Evolutionary conservation across 2,329 filamentous ascomycete genomes (phyloP).

Genomic region (Hypoxylon sp.): DNA sequence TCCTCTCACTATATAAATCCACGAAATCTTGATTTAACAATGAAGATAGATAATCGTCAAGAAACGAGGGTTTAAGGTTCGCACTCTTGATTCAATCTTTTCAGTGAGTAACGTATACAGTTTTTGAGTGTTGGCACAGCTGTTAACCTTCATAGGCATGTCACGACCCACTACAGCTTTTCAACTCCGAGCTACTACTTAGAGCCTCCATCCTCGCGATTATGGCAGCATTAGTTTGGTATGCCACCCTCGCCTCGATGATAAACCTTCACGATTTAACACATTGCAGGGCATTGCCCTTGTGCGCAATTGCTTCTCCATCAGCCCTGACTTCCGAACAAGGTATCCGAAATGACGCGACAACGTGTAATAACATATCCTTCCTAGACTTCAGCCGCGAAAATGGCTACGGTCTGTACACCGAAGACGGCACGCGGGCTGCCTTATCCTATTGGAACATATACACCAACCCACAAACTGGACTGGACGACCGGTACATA

Average conservation of each 20-base stretch:
- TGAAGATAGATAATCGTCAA: constrained; percentile 24
- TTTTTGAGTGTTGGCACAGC: too few species aligned
- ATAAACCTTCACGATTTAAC: not conserved
- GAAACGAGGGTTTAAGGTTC: constrained; percentile 21
- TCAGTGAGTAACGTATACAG: constrained; percentile 16
- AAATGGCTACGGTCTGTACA: constrained; percentile 18
- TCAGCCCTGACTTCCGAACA: constrained; percentile 25
- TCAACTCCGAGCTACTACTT: constrained; percentile 16
- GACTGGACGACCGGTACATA: constrained; percentile 9
- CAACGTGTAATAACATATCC: constrained; percentile 25
- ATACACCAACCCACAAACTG: not conserved
- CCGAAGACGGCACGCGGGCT: constrained; percentile 18
- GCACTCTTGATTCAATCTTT: constrained; percentile 31
- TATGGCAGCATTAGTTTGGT: constrained; percentile 13
- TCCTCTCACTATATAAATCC: not conserved
- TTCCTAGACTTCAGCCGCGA: constrained; percentile 29
- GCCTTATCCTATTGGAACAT: constrained; percentile 30
- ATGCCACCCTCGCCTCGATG: not conserved
- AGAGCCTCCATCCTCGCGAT: constrained; percentile 5
- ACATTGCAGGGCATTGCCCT: constrained; percentile 20
- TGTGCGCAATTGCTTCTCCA: constrained; percentile 34
- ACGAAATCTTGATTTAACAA: not conserved
- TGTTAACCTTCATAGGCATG: not conserved
- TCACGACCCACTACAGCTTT: constrained; percentile 18
- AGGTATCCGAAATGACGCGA: constrained; percentile 3